phyloP scores from a whole-genome alignment of 2,329 filamentous ascomycete genomes.

The Nannizziopsis arthrosporioides region DNA sequence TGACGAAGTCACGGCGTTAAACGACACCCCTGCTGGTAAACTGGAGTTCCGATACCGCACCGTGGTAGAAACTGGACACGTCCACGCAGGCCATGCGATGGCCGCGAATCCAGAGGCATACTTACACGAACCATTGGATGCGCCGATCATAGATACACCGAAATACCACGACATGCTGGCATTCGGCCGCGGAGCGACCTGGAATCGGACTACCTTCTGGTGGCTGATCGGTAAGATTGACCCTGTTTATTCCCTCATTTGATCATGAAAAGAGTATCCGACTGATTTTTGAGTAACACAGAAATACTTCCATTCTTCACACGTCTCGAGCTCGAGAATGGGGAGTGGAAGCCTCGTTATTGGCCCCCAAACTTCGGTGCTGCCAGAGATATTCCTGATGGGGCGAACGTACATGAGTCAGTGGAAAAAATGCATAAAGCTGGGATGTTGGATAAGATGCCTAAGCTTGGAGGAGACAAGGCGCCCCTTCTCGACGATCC shows the following conservation, averaged over 20 bases:
- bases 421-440: conserved; percentile 22
- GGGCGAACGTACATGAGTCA: conserved; percentile 23
- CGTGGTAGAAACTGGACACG: conserved; percentile 14
- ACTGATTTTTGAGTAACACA: conserved; percentile 8
- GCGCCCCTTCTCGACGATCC: conserved; percentile 15
- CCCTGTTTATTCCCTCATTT: not conserved
- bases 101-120: not conserved
- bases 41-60: conserved; percentile 17
- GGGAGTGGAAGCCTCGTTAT: conserved; percentile 26
- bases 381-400: conserved; percentile 23
- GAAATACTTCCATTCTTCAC: conserved; percentile 29
- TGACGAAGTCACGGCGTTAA: conserved; percentile 30
- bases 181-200: conserved; percentile 23
- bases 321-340: conserved; percentile 27
- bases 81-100: conserved; percentile 11
- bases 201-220: conserved; percentile 24
- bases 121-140: not conserved
- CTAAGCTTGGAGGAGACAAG: conserved; percentile 16
- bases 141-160: conserved; percentile 8
- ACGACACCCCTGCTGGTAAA: conserved; percentile 17
- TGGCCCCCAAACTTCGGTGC: conserved; percentile 28
- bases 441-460: conserved; percentile 18
- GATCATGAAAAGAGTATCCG: too few relatives aligned
- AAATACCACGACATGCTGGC: conserved; percentile 26
- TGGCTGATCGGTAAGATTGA: conserved; percentile 23